Conservation (phyloP, 331 rosid genomes). For the Rhamnella rubrinervis region DNA sequence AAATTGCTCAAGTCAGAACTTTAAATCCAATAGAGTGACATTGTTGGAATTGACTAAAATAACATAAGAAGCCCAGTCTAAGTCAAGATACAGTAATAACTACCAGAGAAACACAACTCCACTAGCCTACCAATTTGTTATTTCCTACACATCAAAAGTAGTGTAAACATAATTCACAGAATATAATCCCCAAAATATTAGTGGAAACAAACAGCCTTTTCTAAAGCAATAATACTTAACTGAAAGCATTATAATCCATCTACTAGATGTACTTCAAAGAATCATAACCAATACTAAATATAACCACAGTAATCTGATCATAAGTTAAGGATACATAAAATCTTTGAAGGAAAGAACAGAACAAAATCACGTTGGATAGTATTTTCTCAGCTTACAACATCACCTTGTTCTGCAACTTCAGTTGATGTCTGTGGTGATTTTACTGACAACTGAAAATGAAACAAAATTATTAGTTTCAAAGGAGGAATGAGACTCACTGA, state of each 20-base stretch:
- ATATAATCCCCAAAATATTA: too few species aligned
- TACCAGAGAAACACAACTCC: too few species aligned
- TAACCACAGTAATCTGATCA: background rate
- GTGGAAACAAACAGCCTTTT: too few species aligned
- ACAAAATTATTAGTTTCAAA: conserved; percentile 29
- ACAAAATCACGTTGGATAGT: conserved; percentile 42
- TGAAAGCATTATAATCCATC: background rate
- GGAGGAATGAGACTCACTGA: background rate
- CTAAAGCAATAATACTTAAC: too few species aligned
- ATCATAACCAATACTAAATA: conserved; percentile 13
- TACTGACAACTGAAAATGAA: conserved; percentile 71
- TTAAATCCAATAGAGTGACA: too few species aligned
- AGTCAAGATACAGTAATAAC: too few species aligned
- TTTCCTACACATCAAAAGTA: too few species aligned
- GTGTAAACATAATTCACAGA: too few species aligned
- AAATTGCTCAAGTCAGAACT: too few species aligned
- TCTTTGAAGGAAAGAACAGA: background rate
- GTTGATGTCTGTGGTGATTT: conserved; percentile 54
- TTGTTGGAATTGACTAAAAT: too few species aligned
- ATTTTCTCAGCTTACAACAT: conserved; percentile 37
- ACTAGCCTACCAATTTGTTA: too few species aligned
- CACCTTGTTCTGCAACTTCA: conserved; percentile 85
- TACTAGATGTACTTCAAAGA: conserved; percentile 20
- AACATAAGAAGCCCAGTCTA: too few species aligned
- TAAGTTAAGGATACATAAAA: background rate